phyloP scores from a whole-genome alignment of 2,329 filamentous ascomycete genomes.

The Pseudogymnoascus pannorum region DNA sequence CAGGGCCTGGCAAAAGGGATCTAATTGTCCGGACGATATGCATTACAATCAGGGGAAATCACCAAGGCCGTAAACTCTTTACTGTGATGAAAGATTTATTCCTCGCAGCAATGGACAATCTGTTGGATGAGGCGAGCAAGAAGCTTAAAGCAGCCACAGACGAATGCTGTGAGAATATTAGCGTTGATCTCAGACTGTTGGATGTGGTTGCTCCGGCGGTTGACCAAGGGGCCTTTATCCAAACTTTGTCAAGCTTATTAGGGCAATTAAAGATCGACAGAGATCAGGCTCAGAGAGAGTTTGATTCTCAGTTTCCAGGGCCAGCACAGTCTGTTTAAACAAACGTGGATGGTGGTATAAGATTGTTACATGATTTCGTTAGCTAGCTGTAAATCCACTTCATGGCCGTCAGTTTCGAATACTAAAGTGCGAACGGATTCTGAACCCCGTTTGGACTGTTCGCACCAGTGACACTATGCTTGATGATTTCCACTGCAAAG shows the following conservation, averaged over 20 bases:
- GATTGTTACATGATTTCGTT: not conserved
- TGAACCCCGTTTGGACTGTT: not conserved
- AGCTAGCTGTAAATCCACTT: not conserved
- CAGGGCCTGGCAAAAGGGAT: not conserved
- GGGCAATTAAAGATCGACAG: slow-evolving; percentile 11
- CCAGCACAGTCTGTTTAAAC: not conserved
- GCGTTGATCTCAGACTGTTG: slow-evolving; percentile 13
- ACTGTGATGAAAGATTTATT: slow-evolving; percentile 12
- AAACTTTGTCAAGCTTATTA: slow-evolving; percentile 6
- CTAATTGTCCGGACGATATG: slow-evolving; percentile 4
- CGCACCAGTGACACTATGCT: not conserved
- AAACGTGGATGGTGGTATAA: not conserved
- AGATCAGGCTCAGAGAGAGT: not conserved
- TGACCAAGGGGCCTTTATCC: slow-evolving; percentile 6
- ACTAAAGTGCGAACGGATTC: not conserved
- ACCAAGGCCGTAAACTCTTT: slow-evolving; percentile 12
- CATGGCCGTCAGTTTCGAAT: not conserved
- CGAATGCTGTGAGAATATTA: slow-evolving; percentile 12
- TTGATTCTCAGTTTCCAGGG: slow-evolving; percentile 4
- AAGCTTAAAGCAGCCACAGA: slow-evolving; percentile 10
- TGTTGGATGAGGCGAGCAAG: not conserved
- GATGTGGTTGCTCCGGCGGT: slow-evolving; percentile 9
- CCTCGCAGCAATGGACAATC: not conserved
- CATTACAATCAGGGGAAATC: slow-evolving; percentile 8
- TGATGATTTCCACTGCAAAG: not conserved